phyloP scores from a whole-genome alignment of 2,329 filamentous ascomycete genomes.

The Talaromyces atroroseus region DNA sequence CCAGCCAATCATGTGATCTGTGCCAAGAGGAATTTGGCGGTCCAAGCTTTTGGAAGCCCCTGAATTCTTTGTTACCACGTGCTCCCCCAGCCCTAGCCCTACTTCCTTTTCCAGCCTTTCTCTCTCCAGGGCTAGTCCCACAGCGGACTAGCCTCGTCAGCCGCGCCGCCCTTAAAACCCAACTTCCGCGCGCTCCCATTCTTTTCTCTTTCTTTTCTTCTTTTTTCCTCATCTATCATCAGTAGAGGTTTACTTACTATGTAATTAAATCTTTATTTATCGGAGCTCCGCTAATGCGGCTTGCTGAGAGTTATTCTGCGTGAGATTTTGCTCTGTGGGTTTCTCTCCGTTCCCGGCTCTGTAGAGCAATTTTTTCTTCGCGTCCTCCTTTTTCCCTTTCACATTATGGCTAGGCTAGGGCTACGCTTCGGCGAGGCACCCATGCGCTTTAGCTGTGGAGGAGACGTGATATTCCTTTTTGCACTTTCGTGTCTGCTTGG shows the following conservation, averaged over 20 bases:
- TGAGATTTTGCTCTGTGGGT: conserved; percentile 39
- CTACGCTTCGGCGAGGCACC: conserved; percentile 29
- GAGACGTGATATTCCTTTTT: conserved; percentile 36
- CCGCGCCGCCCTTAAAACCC: conserved; percentile 26
- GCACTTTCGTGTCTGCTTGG: too few relatives aligned
- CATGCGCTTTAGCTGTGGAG: conserved; percentile 45
- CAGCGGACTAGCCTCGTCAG: conserved; percentile 21
- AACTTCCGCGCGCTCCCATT: conserved; percentile 3
- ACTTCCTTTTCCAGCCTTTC: not conserved
- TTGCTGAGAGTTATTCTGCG: conserved; percentile 46
- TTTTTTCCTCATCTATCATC: conserved; percentile 43
- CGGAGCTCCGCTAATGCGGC: conserved; percentile 44
- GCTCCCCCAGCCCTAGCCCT: conserved; percentile 17
- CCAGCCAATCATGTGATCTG: not conserved
- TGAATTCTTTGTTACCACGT: not conserved
- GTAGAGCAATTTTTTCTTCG: conserved; percentile 32
- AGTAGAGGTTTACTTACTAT: conserved; percentile 48
- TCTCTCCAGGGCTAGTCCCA: conserved; percentile 14
- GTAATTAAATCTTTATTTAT: conserved; percentile 36
- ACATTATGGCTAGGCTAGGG: conserved; percentile 42
- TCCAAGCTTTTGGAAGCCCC: not conserved
- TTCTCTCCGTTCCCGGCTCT: conserved; percentile 48
- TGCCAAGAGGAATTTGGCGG: not conserved
- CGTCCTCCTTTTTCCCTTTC: conserved; percentile 42
- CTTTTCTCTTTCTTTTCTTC: conserved; percentile 25